Percentiles rank a stretch among this genome's conserved stretches.
Conservation (phyloP, 1,284 basidiomycete genomes). For the Schizophyllum commune region DNA sequence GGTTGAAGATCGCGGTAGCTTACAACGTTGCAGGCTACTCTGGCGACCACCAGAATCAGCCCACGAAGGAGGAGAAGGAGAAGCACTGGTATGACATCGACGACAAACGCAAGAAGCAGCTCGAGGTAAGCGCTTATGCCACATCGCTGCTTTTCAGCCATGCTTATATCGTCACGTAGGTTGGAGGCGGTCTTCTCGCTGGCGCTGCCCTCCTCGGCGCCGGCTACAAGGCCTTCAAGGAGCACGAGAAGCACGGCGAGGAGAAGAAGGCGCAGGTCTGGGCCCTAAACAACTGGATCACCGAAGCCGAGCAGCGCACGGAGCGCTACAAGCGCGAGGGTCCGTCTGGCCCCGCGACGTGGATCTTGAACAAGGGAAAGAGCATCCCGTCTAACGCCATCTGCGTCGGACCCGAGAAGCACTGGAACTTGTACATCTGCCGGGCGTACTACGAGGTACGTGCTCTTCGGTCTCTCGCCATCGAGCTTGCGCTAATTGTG, state of each 20-base stretch:
- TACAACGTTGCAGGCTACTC: conserved; percentile 19
- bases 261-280: conserved; percentile 46
- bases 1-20: not conserved
- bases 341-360: conserved; percentile 41
- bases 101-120: conserved; percentile 47
- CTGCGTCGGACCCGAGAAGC: conserved; percentile 45
- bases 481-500: conserved; percentile 7
- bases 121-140: conserved; percentile 43
- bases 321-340: conserved; percentile 42
- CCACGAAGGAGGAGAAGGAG: conserved; percentile 33
- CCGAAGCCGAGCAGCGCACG: conserved; percentile 47
- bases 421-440: conserved; percentile 47
- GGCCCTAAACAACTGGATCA: conserved; percentile 48
- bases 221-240: conserved; percentile 45
- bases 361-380: conserved; percentile 53
- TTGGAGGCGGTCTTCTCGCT: conserved; percentile 56
- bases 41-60: conserved; percentile 22
- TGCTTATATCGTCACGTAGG: conserved; percentile 24
- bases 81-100: conserved; percentile 52
- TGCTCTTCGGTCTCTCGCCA: not conserved
- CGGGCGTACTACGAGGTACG: conserved; percentile 53
- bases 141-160: not conserved
- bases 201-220: conserved; percentile 44
- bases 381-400: conserved; percentile 53
- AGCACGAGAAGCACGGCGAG: conserved; percentile 50